Conservation (phyloP, 306 rosid species). For the Fragaria ananassa region DNA sequence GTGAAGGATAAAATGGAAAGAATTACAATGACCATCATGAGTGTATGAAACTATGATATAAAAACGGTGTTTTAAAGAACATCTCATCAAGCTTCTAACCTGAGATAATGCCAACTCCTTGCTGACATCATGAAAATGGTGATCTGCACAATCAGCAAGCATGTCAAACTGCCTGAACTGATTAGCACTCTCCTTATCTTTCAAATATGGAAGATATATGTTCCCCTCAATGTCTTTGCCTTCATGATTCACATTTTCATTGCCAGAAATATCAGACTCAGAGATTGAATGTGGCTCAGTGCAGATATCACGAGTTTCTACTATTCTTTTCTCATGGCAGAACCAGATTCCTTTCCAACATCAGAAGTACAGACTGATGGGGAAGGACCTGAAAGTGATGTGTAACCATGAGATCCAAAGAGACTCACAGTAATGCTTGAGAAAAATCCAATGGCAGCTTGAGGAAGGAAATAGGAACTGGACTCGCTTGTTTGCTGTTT, state of each 20-base stretch:
- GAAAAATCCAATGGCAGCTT: constrained; percentile 66
- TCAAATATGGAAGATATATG: constrained; percentile 32
- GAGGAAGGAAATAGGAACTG: constrained; percentile 63
- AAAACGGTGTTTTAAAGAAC: neutral
- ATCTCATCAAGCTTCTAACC: constrained; percentile 26
- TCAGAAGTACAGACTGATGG: constrained; percentile 42
- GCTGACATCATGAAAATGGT: constrained; percentile 47
- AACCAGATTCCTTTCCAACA: constrained; percentile 44
- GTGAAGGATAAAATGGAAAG: too few species aligned
- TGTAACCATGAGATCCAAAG: constrained; percentile 51
- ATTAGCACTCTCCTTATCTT: constrained; percentile 30
- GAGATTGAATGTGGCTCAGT: constrained; percentile 32
- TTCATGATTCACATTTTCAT: constrained; percentile 32
- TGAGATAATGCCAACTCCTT: constrained; percentile 54
- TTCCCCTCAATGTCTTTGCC: constrained; percentile 21
- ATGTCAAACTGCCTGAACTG: constrained; percentile 68
- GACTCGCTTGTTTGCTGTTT: constrained; percentile 46
- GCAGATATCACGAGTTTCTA: constrained; percentile 41
- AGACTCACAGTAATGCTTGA: constrained; percentile 52
- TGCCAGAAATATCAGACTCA: constrained; percentile 31
- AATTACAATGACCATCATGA: too few species aligned
- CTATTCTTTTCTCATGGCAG: constrained; percentile 36
- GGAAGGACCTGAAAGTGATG: constrained; percentile 41
- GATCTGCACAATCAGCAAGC: constrained; percentile 64
- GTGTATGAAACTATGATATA: too few species aligned